Base-by-base conservation (phyloP, 352 stramenopile genomes). In the Paralagenidium karlingii region DNA sequence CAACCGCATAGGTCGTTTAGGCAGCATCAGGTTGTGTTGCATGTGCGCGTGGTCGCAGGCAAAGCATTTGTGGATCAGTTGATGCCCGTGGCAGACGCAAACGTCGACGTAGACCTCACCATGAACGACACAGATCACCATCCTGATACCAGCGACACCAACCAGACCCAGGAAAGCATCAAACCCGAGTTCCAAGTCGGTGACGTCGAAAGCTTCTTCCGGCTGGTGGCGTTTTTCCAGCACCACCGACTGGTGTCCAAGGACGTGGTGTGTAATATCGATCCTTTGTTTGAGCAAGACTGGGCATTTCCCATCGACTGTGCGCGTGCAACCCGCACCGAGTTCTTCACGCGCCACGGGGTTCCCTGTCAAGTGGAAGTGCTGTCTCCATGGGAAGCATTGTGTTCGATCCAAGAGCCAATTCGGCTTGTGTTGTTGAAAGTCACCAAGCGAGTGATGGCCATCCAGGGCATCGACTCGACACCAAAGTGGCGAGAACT, bases 11-110 rank as follows among this genome's bases (percentile, higher is more conserved):
- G n/a, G n/a, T n/a, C n/a, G n/a, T n/a, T n/a, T n/a, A n/a, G n/a
- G n/a, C n/a, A n/a, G n/a, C n/a, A n/a, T n/a, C n/a, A n/a, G n/a
- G n/a, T n/a, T n/a, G 44, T 32, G 12, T 38, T 89, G 12, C 81
- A 82, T 27, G 29, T 89, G 22, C 53, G 69, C 1, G 43, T 89
- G 21, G 51, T 53, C 15, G 68, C 61, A 0, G 76, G 76, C 0
- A 70, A 63, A 15, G 76, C 76, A 9, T 89, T 89, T 26, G 59
- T 89, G 5, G 76, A 89, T n/a, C 62, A 83, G 19, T 39, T 88
- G 5, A 40, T 68, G 2, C 46, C 60, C 8, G 49, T 59, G 19
- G 56, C 44, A 2, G 52, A 54, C 13, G 11, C 12, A 13, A 26
- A 45, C 5, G 39, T 59, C 5, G 47, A 43, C 2, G 48, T 39